phyloP scores from a whole-genome alignment of 1,139 yeast species.

The Barnettozyma hawaiiensis region DNA sequence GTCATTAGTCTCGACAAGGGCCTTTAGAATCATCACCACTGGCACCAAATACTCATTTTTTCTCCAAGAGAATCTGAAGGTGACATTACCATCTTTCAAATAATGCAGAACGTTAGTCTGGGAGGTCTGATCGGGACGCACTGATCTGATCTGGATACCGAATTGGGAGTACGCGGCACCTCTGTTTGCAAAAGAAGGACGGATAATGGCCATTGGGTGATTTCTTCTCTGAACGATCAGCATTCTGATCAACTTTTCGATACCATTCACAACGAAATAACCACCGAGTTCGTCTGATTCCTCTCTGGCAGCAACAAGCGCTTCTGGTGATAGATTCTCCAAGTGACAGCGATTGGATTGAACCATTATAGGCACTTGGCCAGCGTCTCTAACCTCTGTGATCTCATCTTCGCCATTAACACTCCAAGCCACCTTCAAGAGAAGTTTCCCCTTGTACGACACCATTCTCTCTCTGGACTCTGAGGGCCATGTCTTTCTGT shows the following conservation, averaged over 20 bases:
- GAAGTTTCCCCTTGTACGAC: slow-evolving; percentile 65
- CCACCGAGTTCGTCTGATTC: slow-evolving; percentile 97
- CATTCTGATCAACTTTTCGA: slow-evolving; percentile 94
- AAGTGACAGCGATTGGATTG: slow-evolving; percentile 87
- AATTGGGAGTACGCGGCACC: slow-evolving; percentile 84
- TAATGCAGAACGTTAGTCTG: slow-evolving; percentile 96
- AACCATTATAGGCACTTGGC: slow-evolving; percentile 87
- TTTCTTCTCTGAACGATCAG: slow-evolving; percentile 95
- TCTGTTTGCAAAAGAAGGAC: slow-evolving; percentile 92
- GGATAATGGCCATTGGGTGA: slow-evolving; percentile 95
- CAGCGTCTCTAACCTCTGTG: slow-evolving; percentile 84
- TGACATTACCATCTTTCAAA: slow-evolving; percentile 91
- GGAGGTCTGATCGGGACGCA: slow-evolving; percentile 94
- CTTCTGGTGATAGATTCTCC: slow-evolving; percentile 73
- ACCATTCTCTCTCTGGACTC: slow-evolving; percentile 89
- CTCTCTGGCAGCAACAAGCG: slow-evolving; percentile 73
- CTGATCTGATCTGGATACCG: slow-evolving; percentile 93
- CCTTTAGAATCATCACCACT: slow-evolving; percentile 86
- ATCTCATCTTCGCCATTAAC: slow-evolving; percentile 84
- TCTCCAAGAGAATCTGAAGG: slow-evolving; percentile 95
- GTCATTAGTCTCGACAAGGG: slow-evolving; percentile 84
- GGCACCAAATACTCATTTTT: slow-evolving; percentile 94
- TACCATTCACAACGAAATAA: slow-evolving; percentile 92
- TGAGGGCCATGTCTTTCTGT: slow-evolving; percentile 79
- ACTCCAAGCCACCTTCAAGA: slow-evolving; percentile 75